These are phyloP conservation scores for Ustilago lituana DNA, from an alignment of 1,284 basidiomycete species.

Conservation along the genomic window DNA sequence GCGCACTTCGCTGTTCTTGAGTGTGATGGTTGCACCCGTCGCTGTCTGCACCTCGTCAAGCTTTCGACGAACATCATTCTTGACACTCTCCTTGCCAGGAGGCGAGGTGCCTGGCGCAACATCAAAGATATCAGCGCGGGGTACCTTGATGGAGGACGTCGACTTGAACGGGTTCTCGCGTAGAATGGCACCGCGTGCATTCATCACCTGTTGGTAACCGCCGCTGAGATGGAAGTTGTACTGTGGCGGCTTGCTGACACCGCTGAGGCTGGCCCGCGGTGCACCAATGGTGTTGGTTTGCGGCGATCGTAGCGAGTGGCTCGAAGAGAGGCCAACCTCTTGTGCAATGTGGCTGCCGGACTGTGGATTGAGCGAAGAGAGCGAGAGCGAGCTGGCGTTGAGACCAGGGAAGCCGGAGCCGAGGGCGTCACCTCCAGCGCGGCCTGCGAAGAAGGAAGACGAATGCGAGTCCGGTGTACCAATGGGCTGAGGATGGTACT, in stretches of 20 bases:
- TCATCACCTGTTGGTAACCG: constrained; percentile 90
- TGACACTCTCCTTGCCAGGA: constrained; percentile 73
- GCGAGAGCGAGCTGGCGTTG: constrained; percentile 46
- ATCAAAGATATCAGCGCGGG: constrained; percentile 85
- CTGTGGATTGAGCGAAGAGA: constrained; percentile 47
- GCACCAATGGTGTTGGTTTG: constrained; percentile 16
- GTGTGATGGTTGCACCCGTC: constrained; percentile 86
- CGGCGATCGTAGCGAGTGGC: constrained; percentile 24
- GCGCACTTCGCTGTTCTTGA: constrained; percentile 69
- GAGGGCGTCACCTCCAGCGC: constrained; percentile 25
- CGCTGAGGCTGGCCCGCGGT: constrained; percentile 29
- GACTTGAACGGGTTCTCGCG: constrained; percentile 88
- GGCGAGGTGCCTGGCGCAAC: constrained; percentile 28
- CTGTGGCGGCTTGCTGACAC: constrained; percentile 35
- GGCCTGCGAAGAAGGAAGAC: constrained; percentile 36
- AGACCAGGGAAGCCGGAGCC: constrained; percentile 43
- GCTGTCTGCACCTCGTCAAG: constrained; percentile 91
- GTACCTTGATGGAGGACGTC: constrained; percentile 84
- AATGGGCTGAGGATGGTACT: constrained; percentile 47
- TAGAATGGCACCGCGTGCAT: constrained; percentile 84
- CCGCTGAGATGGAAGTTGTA: constrained; percentile 88
- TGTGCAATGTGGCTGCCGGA: constrained; percentile 42
- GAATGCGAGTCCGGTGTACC: constrained; percentile 47
- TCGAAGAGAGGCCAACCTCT: constrained; percentile 33
- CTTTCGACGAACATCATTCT: constrained; percentile 83